Percentiles rank a stretch among this genome's conserved stretches.
phyloP scores from a whole-genome alignment of 2,329 filamentous ascomycete genomes.

The Arthroderma sp. region DNA sequence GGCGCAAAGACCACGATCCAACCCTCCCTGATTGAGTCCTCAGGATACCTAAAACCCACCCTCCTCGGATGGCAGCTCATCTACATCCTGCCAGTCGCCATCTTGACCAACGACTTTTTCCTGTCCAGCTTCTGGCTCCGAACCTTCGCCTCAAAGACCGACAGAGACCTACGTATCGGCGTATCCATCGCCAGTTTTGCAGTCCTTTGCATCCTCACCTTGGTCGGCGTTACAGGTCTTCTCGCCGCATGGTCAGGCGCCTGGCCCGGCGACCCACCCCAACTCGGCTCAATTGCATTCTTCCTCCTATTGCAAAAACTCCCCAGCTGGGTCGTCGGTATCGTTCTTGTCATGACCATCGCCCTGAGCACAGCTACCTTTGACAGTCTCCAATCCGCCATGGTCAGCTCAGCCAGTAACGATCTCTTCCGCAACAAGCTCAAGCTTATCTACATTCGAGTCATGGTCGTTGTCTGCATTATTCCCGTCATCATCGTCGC shows the following conservation, averaged over 20 bases:
- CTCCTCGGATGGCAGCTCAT: constrained; percentile 73
- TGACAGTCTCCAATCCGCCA: constrained; percentile 67
- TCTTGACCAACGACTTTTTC: constrained; percentile 79
- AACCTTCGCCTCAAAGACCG: constrained; percentile 64
- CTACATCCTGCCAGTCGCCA: constrained; percentile 69
- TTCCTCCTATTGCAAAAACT: constrained; percentile 61
- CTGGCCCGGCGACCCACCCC: constrained; percentile 48
- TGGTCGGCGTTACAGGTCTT: constrained; percentile 61
- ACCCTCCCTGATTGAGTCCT: constrained; percentile 52
- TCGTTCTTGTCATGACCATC: constrained; percentile 70
- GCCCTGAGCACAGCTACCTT: constrained; percentile 65
- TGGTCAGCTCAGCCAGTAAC: constrained; percentile 75
- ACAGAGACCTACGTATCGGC: constrained; percentile 65
- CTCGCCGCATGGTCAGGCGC: constrained; percentile 68
- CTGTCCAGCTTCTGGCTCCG: constrained; percentile 74
- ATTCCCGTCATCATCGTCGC: constrained; percentile 48
- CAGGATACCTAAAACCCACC: constrained; percentile 53
- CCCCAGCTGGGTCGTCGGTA: constrained; percentile 67
- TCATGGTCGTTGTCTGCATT: constrained; percentile 56
- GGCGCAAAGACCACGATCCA: constrained; percentile 63
- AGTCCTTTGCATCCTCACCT: constrained; percentile 55
- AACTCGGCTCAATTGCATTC: constrained; percentile 56
- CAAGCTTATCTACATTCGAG: constrained; percentile 60
- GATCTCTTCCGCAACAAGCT: constrained; percentile 74
- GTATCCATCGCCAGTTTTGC: constrained; percentile 52